These are phyloP conservation scores for Pythium dissimile DNA, from an alignment of 352 stramenopile species.

Conservation along the genomic window DNA sequence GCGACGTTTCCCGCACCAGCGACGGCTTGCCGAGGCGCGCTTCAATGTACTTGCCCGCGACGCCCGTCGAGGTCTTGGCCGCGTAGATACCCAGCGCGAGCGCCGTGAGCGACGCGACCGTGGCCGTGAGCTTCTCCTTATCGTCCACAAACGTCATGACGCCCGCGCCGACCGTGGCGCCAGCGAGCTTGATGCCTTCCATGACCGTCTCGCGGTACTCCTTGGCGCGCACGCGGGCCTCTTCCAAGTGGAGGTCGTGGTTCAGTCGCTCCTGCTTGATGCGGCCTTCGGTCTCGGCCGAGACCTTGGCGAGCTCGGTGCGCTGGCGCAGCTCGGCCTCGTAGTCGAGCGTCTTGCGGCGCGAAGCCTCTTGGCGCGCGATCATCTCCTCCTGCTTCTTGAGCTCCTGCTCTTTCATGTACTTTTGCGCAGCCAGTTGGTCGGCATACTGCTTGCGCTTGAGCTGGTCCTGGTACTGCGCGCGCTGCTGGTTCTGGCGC, in stretches of 20 bases:
- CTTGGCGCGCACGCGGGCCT: conserved; percentile 91
- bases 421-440: conserved; percentile 95
- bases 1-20: conserved; percentile 96
- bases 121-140: conserved; percentile 78
- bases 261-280: conserved; percentile 97
- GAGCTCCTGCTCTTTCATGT: conserved; percentile 94
- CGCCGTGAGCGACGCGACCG: conserved; percentile 91
- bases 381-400: conserved; percentile 99
- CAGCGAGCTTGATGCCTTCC: conserved; percentile 94
- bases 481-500: conserved; percentile 95
- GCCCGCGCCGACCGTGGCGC: conserved; percentile 91
- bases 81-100: conserved; percentile 96
- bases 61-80: conserved; percentile 89
- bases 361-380: conserved; percentile 93
- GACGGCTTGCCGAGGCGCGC: conserved; percentile 94
- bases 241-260: conserved; percentile 97
- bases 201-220: conserved; percentile 85
- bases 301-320: conserved; percentile 95
- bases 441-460: conserved; percentile 98
- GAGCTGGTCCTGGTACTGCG: conserved; percentile 98
- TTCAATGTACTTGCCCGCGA: conserved; percentile 92
- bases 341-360: conserved; percentile 97
- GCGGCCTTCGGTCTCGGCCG: conserved; percentile 92
- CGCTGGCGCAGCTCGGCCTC: conserved; percentile 94
- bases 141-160: conserved; percentile 50